Conservation (phyloP, 805 yeast species). For the Myxozyma nipponensis region DNA sequence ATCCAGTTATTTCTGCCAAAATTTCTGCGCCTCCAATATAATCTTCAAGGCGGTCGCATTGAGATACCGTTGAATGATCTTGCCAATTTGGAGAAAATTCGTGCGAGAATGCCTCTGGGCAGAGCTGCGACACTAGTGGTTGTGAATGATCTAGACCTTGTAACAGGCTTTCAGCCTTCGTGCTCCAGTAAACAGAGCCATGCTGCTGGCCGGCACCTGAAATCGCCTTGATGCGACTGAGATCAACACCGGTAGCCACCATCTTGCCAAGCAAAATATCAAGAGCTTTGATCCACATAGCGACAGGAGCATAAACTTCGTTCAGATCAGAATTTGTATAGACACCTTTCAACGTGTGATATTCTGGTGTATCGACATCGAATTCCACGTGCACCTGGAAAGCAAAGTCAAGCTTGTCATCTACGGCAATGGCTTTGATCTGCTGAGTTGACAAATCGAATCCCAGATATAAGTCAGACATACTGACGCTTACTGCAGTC, state of each 20-base stretch:
- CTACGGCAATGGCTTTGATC: slow-evolving; percentile 66
- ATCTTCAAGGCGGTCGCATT: slow-evolving; percentile 57
- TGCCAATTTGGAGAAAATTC: slow-evolving; percentile 88
- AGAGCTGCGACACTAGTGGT: slow-evolving; percentile 46
- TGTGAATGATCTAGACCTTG: slow-evolving; percentile 36
- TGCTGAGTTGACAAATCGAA: slow-evolving; percentile 90
- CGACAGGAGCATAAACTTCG: slow-evolving; percentile 72
- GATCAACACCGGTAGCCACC: slow-evolving; percentile 49
- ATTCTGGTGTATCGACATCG: slow-evolving; percentile 58
- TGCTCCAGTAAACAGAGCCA: slow-evolving; percentile 81
- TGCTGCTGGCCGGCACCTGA: slow-evolving; percentile 92
- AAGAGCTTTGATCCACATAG: slow-evolving; percentile 85
- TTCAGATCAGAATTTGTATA: slow-evolving; percentile 49
- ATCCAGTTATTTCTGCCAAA: slow-evolving; percentile 71
- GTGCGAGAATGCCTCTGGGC: slow-evolving; percentile 54
- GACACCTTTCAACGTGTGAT: slow-evolving; percentile 73
- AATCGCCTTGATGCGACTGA: slow-evolving; percentile 57
- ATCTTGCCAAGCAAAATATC: slow-evolving; percentile 57
- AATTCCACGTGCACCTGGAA: slow-evolving; percentile 65
- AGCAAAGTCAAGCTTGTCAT: slow-evolving; percentile 50
- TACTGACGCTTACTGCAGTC: background rate
- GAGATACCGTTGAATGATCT: slow-evolving; percentile 79
- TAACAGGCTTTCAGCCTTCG: slow-evolving; percentile 45
- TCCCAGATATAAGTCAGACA: slow-evolving; percentile 51
- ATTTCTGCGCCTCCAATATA: slow-evolving; percentile 55